Evolutionary conservation across 805 yeast species (phyloP).

Genomic region (Spathaspora girioi): DNA sequence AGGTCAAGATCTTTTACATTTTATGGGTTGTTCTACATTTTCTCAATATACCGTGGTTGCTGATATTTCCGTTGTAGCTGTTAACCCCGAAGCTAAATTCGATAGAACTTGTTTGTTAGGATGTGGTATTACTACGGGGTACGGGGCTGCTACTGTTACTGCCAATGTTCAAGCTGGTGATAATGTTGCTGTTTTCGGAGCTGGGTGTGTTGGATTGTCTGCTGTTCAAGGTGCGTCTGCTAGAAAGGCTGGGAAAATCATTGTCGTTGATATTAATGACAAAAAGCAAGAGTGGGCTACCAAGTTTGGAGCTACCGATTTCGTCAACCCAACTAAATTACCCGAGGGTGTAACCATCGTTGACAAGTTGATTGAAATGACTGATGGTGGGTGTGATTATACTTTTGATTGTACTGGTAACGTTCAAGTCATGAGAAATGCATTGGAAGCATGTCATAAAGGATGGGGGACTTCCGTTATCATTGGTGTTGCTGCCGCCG

Average conservation of each 20-base stretch:
- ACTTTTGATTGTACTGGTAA: constrained; percentile 99
- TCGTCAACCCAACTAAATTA: constrained; percentile 78
- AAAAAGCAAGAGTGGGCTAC: constrained; percentile 80
- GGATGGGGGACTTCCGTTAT: constrained; percentile 98
- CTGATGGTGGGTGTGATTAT: constrained; percentile 96
- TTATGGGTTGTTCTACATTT: constrained; percentile 98
- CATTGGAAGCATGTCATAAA: constrained; percentile 95
- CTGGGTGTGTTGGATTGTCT: constrained; percentile 95
- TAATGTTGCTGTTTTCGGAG: constrained; percentile 94
- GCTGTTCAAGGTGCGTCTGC: constrained; percentile 92
- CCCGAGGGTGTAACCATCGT: constrained; percentile 75
- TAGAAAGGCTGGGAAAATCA: constrained; percentile 76
- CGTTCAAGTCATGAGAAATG: constrained; percentile 90
- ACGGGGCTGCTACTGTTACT: constrained; percentile 94
- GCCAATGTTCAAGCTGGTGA: constrained; percentile 91
- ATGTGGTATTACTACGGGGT: constrained; percentile 98
- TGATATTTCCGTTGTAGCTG: constrained; percentile 93
- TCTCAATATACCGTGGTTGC: constrained; percentile 98
- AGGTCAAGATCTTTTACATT: constrained; percentile 84
- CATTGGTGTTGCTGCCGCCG: constrained; percentile 99
- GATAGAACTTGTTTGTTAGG: constrained; percentile 92
- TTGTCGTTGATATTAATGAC: constrained; percentile 85
- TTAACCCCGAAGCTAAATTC: constrained; percentile 76
- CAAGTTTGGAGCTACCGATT: constrained; percentile 94
- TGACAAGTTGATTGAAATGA: constrained; percentile 76